phyloP scores from a whole-genome alignment of 2,329 filamentous ascomycete genomes.

The Lecanosticta acicola region DNA sequence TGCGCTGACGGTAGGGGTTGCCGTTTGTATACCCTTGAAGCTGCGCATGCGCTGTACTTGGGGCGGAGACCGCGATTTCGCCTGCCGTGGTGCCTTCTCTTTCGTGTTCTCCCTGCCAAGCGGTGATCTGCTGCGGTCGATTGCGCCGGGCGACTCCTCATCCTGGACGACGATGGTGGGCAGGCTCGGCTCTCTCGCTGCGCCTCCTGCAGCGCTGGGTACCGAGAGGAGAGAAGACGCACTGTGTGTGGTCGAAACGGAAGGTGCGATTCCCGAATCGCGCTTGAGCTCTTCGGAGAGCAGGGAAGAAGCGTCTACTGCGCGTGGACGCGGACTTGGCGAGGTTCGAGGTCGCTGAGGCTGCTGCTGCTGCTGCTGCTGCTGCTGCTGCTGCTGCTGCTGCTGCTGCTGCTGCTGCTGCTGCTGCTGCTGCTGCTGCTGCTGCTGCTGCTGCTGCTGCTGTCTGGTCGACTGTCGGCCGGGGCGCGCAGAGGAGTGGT shows the following conservation, averaged over 20 bases:
- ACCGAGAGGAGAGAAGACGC: constrained; percentile 8
- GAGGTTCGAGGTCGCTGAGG: not conserved
- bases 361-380: not conserved
- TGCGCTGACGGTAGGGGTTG: constrained; percentile 50
- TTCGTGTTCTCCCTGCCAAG: constrained; percentile 5
- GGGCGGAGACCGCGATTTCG: not conserved
- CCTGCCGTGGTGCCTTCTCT: not conserved
- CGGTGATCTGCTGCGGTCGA: constrained; percentile 11
- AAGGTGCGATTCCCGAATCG: constrained; percentile 32
- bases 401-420: no score
- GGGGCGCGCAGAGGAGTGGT: not conserved
- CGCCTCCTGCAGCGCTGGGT: constrained; percentile 12
- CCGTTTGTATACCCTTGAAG: constrained; percentile 49
- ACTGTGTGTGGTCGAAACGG: constrained; percentile 21
- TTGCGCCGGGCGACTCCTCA: constrained; percentile 24
- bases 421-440: not conserved
- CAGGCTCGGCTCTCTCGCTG: constrained; percentile 36
- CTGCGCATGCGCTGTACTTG: constrained; percentile 21
- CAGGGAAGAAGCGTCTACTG: constrained; percentile 4
- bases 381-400: not conserved
- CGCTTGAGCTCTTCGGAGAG: constrained; percentile 27
- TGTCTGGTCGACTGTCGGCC: not conserved
- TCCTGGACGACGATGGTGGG: constrained; percentile 44
- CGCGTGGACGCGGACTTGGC: not conserved
- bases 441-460: not conserved